Evolutionary conservation across 1,284 basidiomycete genomes (phyloP), one percentile per base, ranked within the genome.

Genomic region (Cerrena zonata): DNA sequence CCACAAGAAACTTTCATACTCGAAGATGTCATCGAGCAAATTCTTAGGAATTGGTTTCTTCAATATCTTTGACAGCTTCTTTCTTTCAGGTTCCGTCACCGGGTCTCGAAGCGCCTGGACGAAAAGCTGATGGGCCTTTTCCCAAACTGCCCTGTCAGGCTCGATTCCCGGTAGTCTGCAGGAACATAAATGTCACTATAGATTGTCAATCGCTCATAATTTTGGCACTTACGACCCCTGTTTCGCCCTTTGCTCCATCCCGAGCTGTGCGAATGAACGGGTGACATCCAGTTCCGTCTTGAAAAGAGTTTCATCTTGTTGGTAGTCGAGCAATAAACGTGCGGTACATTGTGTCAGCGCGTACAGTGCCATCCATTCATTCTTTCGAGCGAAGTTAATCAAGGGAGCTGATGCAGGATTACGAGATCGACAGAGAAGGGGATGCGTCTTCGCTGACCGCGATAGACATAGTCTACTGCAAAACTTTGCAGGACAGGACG

Each of bases 401-500:
- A 93, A 73, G 0, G 79, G 74, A 2, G 70, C 65, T 1, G 77
- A 80, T 4, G 78, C 79, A 0, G 87, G 86, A 61, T 93, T 94
- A 50, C 83, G 80, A 1, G 79, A 74, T 1, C 81, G 74, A 59
- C 91, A 94, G 7, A 94, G 72, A 1, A 94, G 69, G 0, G 83
- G 78, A 56, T 92, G 90, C 5, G 78, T 78, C 49, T 75, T 76
- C 0, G 74, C 75, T 3, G 80, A 77, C 18, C 84, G 78, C 5
- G 76, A 65, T 13, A 80, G 75, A 62, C 91, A 94, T 1, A 89
- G 75, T 2, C 86, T 78, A 56, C 82, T 89, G 70, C 91, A 94
- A 70, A 91, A 94, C 37, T 80, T 72, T 5, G 81, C 78, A 12
- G 77, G 72, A 58, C 88, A 89, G 21, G 67, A 62, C 12, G 68